Evolutionary conservation across 2,329 filamentous ascomycete genomes (phyloP).

Genomic region (Colletotrichum ledebouriae): DNA sequence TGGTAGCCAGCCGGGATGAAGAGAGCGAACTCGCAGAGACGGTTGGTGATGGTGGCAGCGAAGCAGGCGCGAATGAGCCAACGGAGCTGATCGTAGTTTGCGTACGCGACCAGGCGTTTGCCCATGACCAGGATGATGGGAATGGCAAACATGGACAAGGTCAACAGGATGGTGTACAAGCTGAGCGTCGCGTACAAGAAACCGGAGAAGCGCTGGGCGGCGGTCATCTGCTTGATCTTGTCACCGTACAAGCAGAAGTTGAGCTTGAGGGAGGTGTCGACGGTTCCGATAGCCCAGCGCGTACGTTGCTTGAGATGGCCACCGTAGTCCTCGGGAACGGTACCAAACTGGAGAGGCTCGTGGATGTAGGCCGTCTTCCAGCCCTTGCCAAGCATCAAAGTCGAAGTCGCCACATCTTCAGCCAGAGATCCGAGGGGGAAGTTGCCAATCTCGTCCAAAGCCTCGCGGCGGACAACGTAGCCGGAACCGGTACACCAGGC

Average conservation of each 20-base stretch:
- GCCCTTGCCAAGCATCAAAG: slow-evolving; percentile 69
- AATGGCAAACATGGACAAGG: slow-evolving; percentile 68
- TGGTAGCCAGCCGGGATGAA: slow-evolving; percentile 71
- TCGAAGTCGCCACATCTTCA: slow-evolving; percentile 72
- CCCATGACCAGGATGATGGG: slow-evolving; percentile 70
- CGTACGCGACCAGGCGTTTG: slow-evolving; percentile 69
- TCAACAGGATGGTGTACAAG: slow-evolving; percentile 68
- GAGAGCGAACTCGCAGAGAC: slow-evolving; percentile 70
- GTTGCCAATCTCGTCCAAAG: slow-evolving; percentile 72
- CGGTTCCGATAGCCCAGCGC: slow-evolving; percentile 68
- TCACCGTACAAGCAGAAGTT: slow-evolving; percentile 71
- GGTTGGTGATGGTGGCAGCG: slow-evolving; percentile 62
- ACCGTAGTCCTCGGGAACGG: slow-evolving; percentile 68
- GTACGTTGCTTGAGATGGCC: slow-evolving; percentile 70
- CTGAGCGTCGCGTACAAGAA: slow-evolving; percentile 69
- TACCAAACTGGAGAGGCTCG: slow-evolving; percentile 71
- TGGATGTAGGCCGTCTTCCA: slow-evolving; percentile 74
- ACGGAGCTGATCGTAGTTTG: slow-evolving; percentile 64
- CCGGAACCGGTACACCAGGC: slow-evolving; percentile 77
- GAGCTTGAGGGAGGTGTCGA: slow-evolving; percentile 71
- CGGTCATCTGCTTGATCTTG: slow-evolving; percentile 64
- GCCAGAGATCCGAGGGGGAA: slow-evolving; percentile 71
- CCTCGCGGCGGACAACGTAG: slow-evolving; percentile 70
- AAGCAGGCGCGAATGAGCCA: slow-evolving; percentile 71
- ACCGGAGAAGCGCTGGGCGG: slow-evolving; percentile 70